Conservation (phyloP, 192 early-diverging fungal genomes). For the Rhizoclosmatium sp. region DNA sequence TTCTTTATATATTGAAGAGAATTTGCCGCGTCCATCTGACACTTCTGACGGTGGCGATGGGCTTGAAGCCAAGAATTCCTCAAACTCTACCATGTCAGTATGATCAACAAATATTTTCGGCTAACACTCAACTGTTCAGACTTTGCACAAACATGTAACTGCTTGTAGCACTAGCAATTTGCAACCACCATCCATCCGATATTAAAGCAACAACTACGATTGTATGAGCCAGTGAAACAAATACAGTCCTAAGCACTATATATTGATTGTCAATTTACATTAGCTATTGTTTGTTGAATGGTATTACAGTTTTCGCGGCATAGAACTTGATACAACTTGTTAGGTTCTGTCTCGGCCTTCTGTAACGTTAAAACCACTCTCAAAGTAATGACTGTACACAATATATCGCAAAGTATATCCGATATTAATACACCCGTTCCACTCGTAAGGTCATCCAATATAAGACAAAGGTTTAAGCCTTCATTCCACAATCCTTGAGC, state of each 20-base stretch:
- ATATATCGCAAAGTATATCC: background rate
- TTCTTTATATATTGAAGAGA: no score
- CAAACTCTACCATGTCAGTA: background rate
- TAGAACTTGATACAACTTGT: no score
- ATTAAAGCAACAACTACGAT: background rate
- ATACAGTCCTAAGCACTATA: background rate
- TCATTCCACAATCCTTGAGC: background rate
- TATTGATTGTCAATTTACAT: background rate
- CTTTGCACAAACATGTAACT: background rate
- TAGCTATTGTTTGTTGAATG: background rate
- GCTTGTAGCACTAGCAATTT: background rate
- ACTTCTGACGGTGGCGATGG: no score
- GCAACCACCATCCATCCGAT: background rate
- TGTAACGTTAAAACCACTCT: background rate
- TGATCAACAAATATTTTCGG: background rate
- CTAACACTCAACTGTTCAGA: background rate
- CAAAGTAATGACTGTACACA: background rate
- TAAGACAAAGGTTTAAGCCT: background rate
- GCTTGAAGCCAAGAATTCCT: no score
- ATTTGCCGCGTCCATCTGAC: no score
- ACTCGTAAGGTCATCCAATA: background rate
- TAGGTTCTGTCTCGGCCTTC: no score
- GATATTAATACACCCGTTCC: background rate
- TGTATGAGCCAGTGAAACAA: background rate
- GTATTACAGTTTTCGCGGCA: background rate